These are phyloP conservation scores for Ziziphus jujuba DNA, from an alignment of 306 rosid genomes.

Conservation along the genomic window DNA sequence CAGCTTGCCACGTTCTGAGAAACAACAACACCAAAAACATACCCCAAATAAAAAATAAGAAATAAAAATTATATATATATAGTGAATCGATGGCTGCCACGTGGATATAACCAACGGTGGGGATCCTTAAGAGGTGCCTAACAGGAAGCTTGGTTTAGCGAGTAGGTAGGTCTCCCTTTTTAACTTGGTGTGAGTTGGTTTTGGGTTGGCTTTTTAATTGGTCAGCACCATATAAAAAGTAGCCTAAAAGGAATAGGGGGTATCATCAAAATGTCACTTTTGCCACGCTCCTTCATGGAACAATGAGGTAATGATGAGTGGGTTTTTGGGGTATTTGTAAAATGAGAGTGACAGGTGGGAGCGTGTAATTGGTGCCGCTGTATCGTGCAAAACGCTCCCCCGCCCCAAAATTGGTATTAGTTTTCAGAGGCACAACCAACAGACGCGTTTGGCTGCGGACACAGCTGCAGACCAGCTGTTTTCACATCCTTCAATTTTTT, in stretches of 20 bases:
- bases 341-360: conserved; percentile 14
- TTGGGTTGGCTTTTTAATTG: conserved; percentile 4
- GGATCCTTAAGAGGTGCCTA: neutral
- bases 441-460: conserved; percentile 16
- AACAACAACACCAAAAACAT: conserved; percentile 9
- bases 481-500: neutral
- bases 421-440: neutral
- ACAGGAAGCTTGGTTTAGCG: conserved; percentile 11
- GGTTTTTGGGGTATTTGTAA: neutral
- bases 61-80: no score
- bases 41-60: no score
- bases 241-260: no score
- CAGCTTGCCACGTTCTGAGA: conserved; percentile 21
- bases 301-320: no score
- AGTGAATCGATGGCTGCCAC: neutral
- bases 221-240: neutral
- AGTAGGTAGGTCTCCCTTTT: neutral
- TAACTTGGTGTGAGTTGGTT: conserved; percentile 12
- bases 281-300: neutral
- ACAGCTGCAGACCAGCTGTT: conserved; percentile 11
- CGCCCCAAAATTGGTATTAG: no score
- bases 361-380: neutral
- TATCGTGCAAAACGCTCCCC: neutral
- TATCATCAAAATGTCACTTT: neutral
- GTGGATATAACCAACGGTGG: conserved; percentile 19